phyloP scores from a whole-genome alignment of 441 rosid species.

The Jatropha podagrica region DNA sequence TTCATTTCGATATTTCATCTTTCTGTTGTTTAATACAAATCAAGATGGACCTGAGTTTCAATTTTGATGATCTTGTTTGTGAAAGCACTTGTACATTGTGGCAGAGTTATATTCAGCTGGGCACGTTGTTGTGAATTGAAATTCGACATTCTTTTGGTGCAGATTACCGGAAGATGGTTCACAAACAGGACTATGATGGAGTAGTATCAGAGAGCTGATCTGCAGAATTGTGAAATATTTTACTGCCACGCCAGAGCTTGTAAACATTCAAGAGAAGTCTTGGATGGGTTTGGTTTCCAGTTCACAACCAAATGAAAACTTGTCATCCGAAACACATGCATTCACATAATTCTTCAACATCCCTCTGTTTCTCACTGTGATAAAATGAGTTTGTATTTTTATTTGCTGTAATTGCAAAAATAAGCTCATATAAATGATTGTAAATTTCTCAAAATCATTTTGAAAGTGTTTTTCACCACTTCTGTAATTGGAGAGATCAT shows the following conservation, averaged over 20 bases:
- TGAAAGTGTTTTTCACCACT: no score
- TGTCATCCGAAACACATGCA: neutral
- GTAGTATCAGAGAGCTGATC: conserved; percentile 35
- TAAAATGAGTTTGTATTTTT: neutral
- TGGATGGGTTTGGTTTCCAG: neutral
- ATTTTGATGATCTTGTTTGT: conserved; percentile 2
- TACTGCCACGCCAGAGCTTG: neutral
- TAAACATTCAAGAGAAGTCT: neutral
- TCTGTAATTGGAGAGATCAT: no score
- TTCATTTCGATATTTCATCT: neutral
- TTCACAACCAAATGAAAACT: neutral
- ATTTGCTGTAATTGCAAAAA: neutral
- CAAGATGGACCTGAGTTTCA: neutral
- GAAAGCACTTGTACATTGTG: neutral
- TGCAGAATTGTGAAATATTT: neutral
- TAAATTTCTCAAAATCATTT: neutral
- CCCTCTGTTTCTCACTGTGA: neutral
- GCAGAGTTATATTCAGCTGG: neutral
- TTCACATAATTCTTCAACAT: neutral
- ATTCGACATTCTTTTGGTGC: neutral
- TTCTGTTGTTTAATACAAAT: neutral
- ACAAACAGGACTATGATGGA: conserved; percentile 38
- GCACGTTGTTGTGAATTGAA: neutral
- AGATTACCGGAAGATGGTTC: conserved; percentile 55
- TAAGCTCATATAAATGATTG: neutral